Evolutionary conservation across 768 basidiomycete genomes (phyloP).

Genomic region (Kwoniella dendrophila): DNA sequence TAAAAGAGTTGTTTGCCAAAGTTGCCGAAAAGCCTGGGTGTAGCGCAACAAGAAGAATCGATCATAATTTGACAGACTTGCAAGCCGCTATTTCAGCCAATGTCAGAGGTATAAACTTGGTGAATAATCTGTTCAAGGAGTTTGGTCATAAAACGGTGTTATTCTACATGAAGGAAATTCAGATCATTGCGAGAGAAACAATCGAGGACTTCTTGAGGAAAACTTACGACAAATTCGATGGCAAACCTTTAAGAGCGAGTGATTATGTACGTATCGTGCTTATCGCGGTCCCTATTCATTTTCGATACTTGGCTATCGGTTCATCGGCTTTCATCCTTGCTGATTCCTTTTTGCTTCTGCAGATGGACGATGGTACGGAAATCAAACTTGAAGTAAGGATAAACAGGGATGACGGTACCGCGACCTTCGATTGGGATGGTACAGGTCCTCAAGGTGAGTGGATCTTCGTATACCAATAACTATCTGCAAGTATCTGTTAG

Average conservation of each 20-base stretch:
- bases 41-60: conserved; percentile 42
- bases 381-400: conserved; percentile 72
- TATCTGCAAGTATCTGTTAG: neutral
- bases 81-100: conserved; percentile 47
- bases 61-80: conserved; percentile 49
- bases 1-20: conserved; percentile 78
- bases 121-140: conserved; percentile 66
- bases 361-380: conserved; percentile 55
- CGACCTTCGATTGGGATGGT: conserved; percentile 74
- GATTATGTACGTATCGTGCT: conserved; percentile 63
- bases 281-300: no score
- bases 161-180: conserved; percentile 45
- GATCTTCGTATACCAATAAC: neutral
- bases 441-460: conserved; percentile 38
- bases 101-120: conserved; percentile 62
- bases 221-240: conserved; percentile 30
- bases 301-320: no score
- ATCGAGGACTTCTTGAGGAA: conserved; percentile 46
- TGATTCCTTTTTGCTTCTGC: conserved; percentile 25
- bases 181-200: conserved; percentile 41
- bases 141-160: conserved; percentile 42
- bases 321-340: no score
- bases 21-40: conserved; percentile 46
- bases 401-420: conserved; percentile 71
- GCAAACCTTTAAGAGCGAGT: conserved; percentile 61